Base-by-base conservation (phyloP, 768 basidiomycete genomes). In the Coprinellus micaceus region DNA sequence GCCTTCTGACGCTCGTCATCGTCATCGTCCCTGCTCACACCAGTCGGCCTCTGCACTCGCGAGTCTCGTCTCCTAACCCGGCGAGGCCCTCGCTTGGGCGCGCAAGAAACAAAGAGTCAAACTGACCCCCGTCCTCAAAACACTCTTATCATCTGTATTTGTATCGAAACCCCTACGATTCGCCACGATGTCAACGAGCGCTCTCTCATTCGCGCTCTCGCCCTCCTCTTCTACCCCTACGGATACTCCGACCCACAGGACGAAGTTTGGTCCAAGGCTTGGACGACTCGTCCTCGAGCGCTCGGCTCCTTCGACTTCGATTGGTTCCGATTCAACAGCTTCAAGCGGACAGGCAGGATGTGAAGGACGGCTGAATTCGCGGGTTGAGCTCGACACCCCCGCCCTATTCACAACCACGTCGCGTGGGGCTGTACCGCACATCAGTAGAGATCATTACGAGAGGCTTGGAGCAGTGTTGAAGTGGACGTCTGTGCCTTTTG, bases 401-500 rank as follows among this genome's bases (percentile, higher is more conserved):
- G 79, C 77, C 2, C 57, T 88, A 41, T 65, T 90, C 24, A 76
- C 83, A 0, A 68, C 77, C 2, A 89, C 89, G 3, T 87, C 87
- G 41, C 83, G 91, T 13, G 91, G 91, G 0, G 74, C 85, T 24
- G 75, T 93, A 0, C 86, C 86, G 0, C 91, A 93, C 67, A 72
- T 92, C 4, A 85, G 88, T 6, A 72, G 81, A 44, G 89, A 90
- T 63, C 82, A 88, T 55, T 68, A 77, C 22, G 63, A 64, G 19
- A 39, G 22, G 15, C 41, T 28, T 13, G 41, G 22, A 21, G 80
- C 80, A 1, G 61, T 82, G 1, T 78, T 90, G 29, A 76, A 68
- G 56, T 89, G 87, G 81, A 68, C 88, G 0, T 78, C 88, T 58
- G 71, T 91, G 0, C 83, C 90, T 0, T 92, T 91, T 63, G 91